Evolutionary conservation across 2,329 filamentous ascomycete genomes (phyloP), one percentile per base, ranked within the genome.

Genomic region (Ascochyta viciae-villosae): DNA sequence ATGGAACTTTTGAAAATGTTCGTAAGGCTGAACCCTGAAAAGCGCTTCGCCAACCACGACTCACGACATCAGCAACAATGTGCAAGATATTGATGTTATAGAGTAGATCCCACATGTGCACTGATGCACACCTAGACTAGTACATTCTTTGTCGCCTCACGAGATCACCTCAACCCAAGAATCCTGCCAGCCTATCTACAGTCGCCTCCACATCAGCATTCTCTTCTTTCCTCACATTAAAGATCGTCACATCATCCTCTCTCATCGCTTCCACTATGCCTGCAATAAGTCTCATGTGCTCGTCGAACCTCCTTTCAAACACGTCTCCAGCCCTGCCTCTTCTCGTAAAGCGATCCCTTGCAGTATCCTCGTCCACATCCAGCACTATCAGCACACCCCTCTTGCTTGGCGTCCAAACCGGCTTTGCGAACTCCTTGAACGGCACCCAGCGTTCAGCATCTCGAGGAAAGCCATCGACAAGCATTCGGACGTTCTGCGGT

Each of bases 1-100:
- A 59, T 65, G 54, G 26, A 19, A 19, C 19, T 19, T 19, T 19
- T 19, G 19, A 50, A 49, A 60, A 59, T 54, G 56, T 57, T 50
- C 49, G 44, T 49, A 52, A 46, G 59, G 62, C 61, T 66, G 56
- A 58, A 60, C 52, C 47, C 48, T 39, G 47, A 37, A 29, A n/a
- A 23, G 29, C 19, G 29, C 40, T 29, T 51, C 37, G 16, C 37
- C 43, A 50, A 50, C 52, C 53, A 47, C 41, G 6, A 16, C 37
- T 42, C 24, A 29, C 35, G 26, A 50, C 23, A 50, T 50, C 40
- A 45, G 34, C 46, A 24, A 10, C 34, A 22, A 13, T 16, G 27
- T 23, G 27, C 5, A 31, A 12, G 12, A 12, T 3, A 12, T 8
- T 29, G 8, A 8, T 10, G 8, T 10, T 10, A 19, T 19, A 19